Conservation (phyloP, 805 yeast genomes). For the Wickerhamomyces rabaulensis region DNA sequence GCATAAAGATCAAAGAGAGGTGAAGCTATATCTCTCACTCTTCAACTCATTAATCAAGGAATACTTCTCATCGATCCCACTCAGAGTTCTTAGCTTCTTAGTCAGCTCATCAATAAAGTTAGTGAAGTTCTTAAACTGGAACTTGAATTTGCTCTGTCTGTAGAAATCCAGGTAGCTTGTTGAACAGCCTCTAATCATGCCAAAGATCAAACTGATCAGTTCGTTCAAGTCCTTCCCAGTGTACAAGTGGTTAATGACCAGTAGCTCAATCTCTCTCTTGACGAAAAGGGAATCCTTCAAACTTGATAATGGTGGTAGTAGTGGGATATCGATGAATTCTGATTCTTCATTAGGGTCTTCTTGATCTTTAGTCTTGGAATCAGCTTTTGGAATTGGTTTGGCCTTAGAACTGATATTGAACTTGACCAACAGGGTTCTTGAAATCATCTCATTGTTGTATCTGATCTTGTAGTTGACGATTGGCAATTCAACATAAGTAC, state of each 20-base stretch:
- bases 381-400: background rate
- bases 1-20: background rate
- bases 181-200: slow-evolving; percentile 20
- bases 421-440: slow-evolving; percentile 6
- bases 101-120: slow-evolving; percentile 19
- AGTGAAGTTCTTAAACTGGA: slow-evolving; percentile 19
- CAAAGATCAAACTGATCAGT: slow-evolving; percentile 16
- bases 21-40: background rate
- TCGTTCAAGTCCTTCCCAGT: slow-evolving; percentile 6
- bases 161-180: slow-evolving; percentile 18
- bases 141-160: slow-evolving; percentile 12
- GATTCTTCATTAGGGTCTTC: background rate
- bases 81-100: slow-evolving; percentile 7
- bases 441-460: slow-evolving; percentile 2
- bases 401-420: background rate
- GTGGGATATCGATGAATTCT: slow-evolving; percentile 22
- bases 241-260: slow-evolving; percentile 17
- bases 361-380: slow-evolving; percentile 1
- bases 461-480: slow-evolving; percentile 7
- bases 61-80: slow-evolving; percentile 6
- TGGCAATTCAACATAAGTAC: slow-evolving; percentile 11
- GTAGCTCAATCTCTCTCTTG: slow-evolving; percentile 31
- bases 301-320: slow-evolving; percentile 30
- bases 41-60: slow-evolving; percentile 8
- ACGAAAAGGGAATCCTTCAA: slow-evolving; percentile 31